phyloP scores from a whole-genome alignment of 2,329 filamentous ascomycete genomes.

The Fusarium annulatum region DNA sequence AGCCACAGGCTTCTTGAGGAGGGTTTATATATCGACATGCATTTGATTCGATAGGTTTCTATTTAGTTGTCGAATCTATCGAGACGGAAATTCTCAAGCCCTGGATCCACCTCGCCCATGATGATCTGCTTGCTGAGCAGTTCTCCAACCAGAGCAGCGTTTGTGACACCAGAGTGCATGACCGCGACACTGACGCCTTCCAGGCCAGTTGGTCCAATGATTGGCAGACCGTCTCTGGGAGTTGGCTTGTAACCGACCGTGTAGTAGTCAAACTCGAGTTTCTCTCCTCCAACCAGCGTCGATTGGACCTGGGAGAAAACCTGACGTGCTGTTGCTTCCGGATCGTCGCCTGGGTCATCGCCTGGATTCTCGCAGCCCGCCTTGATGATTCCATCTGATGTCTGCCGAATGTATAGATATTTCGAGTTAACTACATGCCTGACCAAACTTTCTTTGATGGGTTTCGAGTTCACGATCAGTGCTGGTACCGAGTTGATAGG shows the following conservation, averaged over 20 bases:
- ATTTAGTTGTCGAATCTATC: neutral
- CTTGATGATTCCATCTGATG: slow-evolving; percentile 15
- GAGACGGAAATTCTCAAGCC: neutral
- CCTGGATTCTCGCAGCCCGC: slow-evolving; percentile 26
- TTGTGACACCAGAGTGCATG: slow-evolving; percentile 35
- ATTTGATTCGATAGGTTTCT: fast-evolving
- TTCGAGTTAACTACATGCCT: slow-evolving; percentile 21
- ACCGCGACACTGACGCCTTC: slow-evolving; percentile 20
- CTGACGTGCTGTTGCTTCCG: slow-evolving; percentile 5
- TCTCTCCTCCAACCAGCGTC: neutral
- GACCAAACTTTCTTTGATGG: neutral
- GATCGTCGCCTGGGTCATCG: slow-evolving; percentile 23
- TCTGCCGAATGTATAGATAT: slow-evolving; percentile 22
- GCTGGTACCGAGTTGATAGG: slow-evolving; percentile 12
- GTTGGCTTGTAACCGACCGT: slow-evolving; percentile 26
- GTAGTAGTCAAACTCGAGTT: slow-evolving; percentile 9
- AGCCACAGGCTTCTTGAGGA: neutral
- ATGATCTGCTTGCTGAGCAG: slow-evolving; percentile 20
- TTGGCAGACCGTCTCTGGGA: slow-evolving; percentile 20
- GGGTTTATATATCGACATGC: fast-evolving
- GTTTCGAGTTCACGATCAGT: slow-evolving; percentile 27
- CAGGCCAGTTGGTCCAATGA: slow-evolving; percentile 23
- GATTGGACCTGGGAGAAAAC: slow-evolving; percentile 11
- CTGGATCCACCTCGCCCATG: neutral
- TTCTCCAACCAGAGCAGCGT: slow-evolving; percentile 30